Base-by-base conservation (phyloP, 352 stramenopile genomes). In the Phytopythium kandeliae region DNA sequence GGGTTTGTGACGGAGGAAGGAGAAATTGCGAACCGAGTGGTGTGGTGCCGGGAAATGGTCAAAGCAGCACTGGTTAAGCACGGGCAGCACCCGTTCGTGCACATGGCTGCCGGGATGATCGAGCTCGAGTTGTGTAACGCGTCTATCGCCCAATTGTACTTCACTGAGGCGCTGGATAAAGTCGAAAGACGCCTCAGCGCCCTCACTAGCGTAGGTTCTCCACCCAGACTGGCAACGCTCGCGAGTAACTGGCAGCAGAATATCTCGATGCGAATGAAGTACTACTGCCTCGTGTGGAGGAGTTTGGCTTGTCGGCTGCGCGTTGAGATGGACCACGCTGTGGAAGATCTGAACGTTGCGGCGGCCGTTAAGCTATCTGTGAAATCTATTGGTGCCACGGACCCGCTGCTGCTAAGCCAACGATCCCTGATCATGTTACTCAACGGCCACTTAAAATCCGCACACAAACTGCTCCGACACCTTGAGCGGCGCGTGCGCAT, bases 281-380 rank as follows among this genome's bases (percentile, higher is more conserved):
- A 70, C 40, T 78, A 82, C 44, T 78, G 60, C n/a, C 48, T 77
- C n/a, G 47, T 84, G 17, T 84, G 64, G 69, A 55, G 72, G 38
- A 80, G 67, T 31, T 50, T 84, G 40, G 62, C 64, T 1, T 65
- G 57, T 50, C 59, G 70, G 5, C 48, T 79, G 21, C 72, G 71
- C 42, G 69, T 74, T 19, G 72, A 81, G 44, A 82, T 74, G 58
- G 62, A 80, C 12, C 60, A 65, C 54, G 65, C 67, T 0, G 71
- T 83, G 0, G 69, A 82, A 40, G 71, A 84, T 41, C 44, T 86
- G 12, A 80, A 84, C n/a, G 12, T 72, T 13, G 75, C 70, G 0
- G 65, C 62, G 5, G 54, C 62, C 3, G 47, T 79, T 21, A 51
- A 62, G 25, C 55, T 78, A 3, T 56, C 54, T 10, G 53, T 62